Base-by-base conservation (phyloP, 2,329 filamentous ascomycete genomes). In the Penicillium sp. region DNA sequence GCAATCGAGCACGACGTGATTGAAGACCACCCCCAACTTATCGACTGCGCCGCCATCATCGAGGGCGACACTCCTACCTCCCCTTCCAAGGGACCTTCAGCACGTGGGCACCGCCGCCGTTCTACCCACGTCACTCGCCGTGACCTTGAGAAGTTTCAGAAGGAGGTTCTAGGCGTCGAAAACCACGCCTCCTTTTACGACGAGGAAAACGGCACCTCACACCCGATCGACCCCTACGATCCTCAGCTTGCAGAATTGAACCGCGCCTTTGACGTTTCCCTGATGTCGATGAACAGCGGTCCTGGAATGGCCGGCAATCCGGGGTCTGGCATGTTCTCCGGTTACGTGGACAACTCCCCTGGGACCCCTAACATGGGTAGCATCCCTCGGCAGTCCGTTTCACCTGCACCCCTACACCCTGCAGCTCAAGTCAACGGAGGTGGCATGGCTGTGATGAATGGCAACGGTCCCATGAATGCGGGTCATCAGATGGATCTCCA, bases 401-500 rank as follows among this genome's bases (percentile, higher is more conserved):
- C 72, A 27, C 69, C 73, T n/a, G 65, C 70, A 13, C 63, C 71
- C 47, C 60, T 70, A 25, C 70, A 72, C 50, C 50, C 67, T 19
- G 63, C 69, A 21, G 54, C 65, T 37, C 74, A 76, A 58, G 66
- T 69, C 46, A 75, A 76, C 53, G 75, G 73, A 21, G 67, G 64
- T 31, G 69, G 70, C 19, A 72, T 77, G 66, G 69, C 70, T 27
- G 75, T 70, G 9, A 74, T 77, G 68, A 73, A 71, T 53, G 66
- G 67, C 6, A 68, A 65, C 31, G 69, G 78, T 57, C 73, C 77
- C 1, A 75, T 78, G 72, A 78, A 78, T 58, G 79, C 79, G 9
- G 80, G 80, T 11, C 80, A 81, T 54, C 78, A 81, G 67, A 80
- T 81, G 77, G 80, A 82, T 60, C 69, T 82, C 48, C 79, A 81